Evolutionary conservation across 352 stramenopile species (phyloP), one percentile per base, ranked within the genome.

Genomic region (Pythium angustatum): DNA sequence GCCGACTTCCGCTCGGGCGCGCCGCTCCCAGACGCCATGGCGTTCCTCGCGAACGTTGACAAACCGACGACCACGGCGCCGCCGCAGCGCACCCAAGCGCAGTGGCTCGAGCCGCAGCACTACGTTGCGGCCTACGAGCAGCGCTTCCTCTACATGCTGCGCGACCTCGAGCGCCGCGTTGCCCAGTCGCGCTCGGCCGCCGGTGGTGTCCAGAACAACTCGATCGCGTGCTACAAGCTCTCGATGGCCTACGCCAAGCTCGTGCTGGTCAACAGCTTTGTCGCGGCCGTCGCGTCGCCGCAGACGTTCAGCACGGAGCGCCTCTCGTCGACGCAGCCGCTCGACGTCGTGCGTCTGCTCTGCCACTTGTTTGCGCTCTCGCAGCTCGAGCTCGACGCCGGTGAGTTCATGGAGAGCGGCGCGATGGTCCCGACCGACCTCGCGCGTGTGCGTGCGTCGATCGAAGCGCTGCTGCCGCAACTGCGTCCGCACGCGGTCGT

Each of bases 321-420:
- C 27, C 47, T 80, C 31, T 75, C 72, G 30, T 47, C 40, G 17
- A 40, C 64, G 2, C 40, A 62, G 30, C 52, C 69, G 31, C 36
- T 77, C 44, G 63, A 72, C 8, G 80, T 88, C 21, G 62, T 93
- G 53, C 73, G 76, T 9, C 58, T 80, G 38, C 72, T 96, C 33
- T 84, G 78, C 62, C 71, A 79, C 36, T 62, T 96, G 9, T 94
- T 95, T 60, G 85, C 78, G 27, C 74, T 96, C 45, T 87, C 79
- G 28, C 73, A 91, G 44, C 62, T 96, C 19, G 85, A 96, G 69
- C 49, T 51, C 0, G 69, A 80, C 24, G 79, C 79, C 5, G 77
- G 79, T 22, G 77, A 85, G 56, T 90, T 90, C 64, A 87, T 90
- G 65, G 76, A 88, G 61, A 79, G 79, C 31, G 71, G 72, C n/a